Conservation (phyloP, 148 eudicot species). For the Chenopodium formosanum region DNA sequence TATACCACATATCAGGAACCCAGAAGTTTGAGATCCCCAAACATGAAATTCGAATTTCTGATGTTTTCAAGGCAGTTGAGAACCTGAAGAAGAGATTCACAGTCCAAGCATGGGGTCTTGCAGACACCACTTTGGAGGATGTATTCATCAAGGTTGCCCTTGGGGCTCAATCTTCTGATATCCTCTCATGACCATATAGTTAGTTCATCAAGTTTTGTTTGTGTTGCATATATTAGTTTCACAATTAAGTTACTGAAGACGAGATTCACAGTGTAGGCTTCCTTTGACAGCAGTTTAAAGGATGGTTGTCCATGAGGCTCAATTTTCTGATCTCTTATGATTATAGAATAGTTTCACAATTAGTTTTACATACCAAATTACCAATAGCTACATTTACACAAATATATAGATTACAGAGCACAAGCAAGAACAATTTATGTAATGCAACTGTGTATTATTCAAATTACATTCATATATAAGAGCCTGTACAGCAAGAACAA, state of each 20-base stretch:
- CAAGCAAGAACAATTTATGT: background rate
- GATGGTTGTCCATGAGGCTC: no score
- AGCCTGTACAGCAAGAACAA: background rate
- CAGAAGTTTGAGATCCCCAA: constrained; percentile 86
- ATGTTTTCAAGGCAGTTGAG: constrained; percentile 77
- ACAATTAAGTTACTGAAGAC: background rate
- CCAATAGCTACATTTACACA: background rate
- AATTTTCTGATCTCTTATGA: no score
- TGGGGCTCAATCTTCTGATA: constrained; percentile 53
- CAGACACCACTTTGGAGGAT: constrained; percentile 87
- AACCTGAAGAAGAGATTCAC: constrained; percentile 66
- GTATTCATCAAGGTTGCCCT: constrained; percentile 86
- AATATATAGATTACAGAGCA: background rate
- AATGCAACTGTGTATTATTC: background rate
- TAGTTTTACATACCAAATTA: background rate
- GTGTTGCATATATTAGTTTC: background rate
- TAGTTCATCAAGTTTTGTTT: background rate
- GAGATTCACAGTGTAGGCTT: no score
- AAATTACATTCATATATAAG: background rate
- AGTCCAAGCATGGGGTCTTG: constrained; percentile 86
- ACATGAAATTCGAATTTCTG: constrained; percentile 55
- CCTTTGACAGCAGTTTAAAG: no score
- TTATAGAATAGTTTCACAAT: background rate
- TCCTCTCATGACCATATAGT: constrained; percentile 37
- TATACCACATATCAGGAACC: constrained; percentile 79